These are phyloP conservation scores for Penicillium antarcticum DNA, from an alignment of 495 filamentous ascomycete genomes.

Conservation along the genomic window DNA sequence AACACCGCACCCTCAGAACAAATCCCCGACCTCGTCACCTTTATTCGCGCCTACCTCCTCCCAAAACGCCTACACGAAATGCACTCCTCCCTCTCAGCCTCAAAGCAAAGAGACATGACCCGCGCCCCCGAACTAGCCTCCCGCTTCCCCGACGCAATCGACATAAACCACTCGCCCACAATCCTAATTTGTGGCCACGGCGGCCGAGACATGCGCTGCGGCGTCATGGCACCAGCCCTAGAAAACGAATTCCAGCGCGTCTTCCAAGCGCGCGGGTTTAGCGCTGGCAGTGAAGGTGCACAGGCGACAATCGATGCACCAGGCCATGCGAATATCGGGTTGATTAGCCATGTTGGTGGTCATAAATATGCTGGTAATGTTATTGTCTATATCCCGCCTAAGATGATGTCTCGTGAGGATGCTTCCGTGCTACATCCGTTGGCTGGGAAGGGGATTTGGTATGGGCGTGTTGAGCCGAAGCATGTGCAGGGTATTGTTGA, in stretches of 20 bases:
- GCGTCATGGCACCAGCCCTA: slow-evolving; percentile 71
- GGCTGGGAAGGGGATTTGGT: slow-evolving; percentile 87
- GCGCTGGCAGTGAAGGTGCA: slow-evolving; percentile 4
- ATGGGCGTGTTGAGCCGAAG: slow-evolving; percentile 80
- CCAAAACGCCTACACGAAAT: slow-evolving; percentile 57
- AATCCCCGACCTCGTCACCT: slow-evolving; percentile 25
- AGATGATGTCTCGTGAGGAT: slow-evolving; percentile 23
- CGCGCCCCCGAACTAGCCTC: slow-evolving; percentile 27
- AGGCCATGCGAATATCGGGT: slow-evolving; percentile 55
- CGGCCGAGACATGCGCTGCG: slow-evolving; percentile 75
- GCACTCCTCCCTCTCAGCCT: slow-evolving; percentile 48
- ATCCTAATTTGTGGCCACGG: slow-evolving; percentile 85
- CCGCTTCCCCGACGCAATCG: slow-evolving; percentile 39
- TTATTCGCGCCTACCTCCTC: slow-evolving; percentile 41
- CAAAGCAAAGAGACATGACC: slow-evolving; percentile 27
- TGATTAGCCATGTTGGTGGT: slow-evolving; percentile 87
- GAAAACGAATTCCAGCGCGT: slow-evolving; percentile 61
- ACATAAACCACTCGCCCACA: slow-evolving; percentile 61
- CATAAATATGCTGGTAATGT: slow-evolving; percentile 95
- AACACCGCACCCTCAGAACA: slow-evolving; percentile 6
- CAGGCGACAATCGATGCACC: slow-evolving; percentile 22
- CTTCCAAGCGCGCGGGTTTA: slow-evolving; percentile 35
- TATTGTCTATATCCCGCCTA: slow-evolving; percentile 79
- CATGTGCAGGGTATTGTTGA: slow-evolving; percentile 83
- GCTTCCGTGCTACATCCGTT: slow-evolving; percentile 45